These are phyloP conservation scores for Monilinia laxa DNA, from an alignment of 2,329 filamentous ascomycete species.

Conservation along the genomic window DNA sequence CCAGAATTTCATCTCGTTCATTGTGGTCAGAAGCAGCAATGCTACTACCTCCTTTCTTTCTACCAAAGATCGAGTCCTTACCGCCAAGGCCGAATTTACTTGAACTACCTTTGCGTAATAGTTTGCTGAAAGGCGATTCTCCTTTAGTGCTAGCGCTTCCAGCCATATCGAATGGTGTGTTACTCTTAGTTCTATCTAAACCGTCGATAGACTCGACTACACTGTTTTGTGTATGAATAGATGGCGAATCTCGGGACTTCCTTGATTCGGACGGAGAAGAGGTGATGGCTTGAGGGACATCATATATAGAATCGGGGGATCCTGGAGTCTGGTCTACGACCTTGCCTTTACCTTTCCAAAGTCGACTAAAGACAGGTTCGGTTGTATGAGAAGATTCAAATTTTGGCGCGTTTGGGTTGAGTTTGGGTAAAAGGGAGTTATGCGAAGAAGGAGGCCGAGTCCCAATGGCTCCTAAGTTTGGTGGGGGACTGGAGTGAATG, in stretches of 20 bases:
- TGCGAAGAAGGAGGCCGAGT: conserved; percentile 62
- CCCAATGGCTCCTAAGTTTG: conserved; percentile 70
- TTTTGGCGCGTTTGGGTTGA: conserved; percentile 87
- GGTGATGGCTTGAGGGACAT: conserved; percentile 39
- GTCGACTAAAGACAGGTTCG: conserved; percentile 64
- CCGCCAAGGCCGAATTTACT: conserved; percentile 60
- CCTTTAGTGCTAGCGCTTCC: conserved; percentile 48
- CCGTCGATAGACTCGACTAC: conserved; percentile 50
- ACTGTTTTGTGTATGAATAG: conserved; percentile 58
- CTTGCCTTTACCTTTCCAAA: conserved; percentile 44
- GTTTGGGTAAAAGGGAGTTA: conserved; percentile 52
- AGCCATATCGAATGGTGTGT: conserved; percentile 54
- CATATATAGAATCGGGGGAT: conserved; percentile 36
- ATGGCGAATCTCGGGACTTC: conserved; percentile 56
- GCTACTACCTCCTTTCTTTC: conserved; percentile 59
- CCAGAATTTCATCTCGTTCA: conserved; percentile 56
- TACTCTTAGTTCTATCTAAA: conserved; percentile 56
- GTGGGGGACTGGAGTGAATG: conserved; percentile 52
- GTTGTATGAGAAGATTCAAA: conserved; percentile 56
- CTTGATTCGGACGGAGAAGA: conserved; percentile 52
- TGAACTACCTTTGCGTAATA: conserved; percentile 65
- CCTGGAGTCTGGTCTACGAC: conserved; percentile 43
- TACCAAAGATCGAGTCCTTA: conserved; percentile 54
- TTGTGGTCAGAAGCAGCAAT: conserved; percentile 53
- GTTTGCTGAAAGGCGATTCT: conserved; percentile 52